Evolutionary conservation across 2,329 filamentous ascomycete genomes (phyloP).

Genomic region (Cladophialophora psammophila): DNA sequence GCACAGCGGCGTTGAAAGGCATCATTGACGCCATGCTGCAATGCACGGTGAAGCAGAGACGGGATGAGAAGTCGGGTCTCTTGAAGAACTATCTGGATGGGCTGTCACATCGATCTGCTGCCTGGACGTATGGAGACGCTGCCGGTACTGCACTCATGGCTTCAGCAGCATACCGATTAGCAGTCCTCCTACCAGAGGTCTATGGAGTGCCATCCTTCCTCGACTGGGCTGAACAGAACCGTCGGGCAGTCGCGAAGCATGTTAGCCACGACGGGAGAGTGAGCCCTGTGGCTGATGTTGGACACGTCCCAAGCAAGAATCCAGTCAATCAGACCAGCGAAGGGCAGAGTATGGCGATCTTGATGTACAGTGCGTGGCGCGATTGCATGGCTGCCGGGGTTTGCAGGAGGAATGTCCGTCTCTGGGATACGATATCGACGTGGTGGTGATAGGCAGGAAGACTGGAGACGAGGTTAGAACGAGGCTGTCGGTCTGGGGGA

Average conservation of each 20-base stretch:
- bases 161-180: constrained; percentile 56
- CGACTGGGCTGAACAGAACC: constrained; percentile 54
- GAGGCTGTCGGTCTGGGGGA: background rate
- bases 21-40: constrained; percentile 50
- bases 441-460: background rate
- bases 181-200: constrained; percentile 48
- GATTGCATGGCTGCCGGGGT: constrained; percentile 22
- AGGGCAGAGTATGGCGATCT: constrained; percentile 35
- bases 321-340: constrained; percentile 30
- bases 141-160: constrained; percentile 58
- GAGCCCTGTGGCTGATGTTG: constrained; percentile 31
- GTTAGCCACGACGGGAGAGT: constrained; percentile 42
- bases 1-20: constrained; percentile 43
- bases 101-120: constrained; percentile 15
- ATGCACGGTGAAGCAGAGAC: constrained; percentile 42
- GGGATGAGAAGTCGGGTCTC: constrained; percentile 39
- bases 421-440: constrained; percentile 4
- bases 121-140: constrained; percentile 56
- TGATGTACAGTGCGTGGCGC: constrained; percentile 35
- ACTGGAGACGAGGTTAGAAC: background rate
- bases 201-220: constrained; percentile 49
- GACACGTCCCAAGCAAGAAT: constrained; percentile 25
- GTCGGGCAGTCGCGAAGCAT: constrained; percentile 46
- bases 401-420: constrained; percentile 5
- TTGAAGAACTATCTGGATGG: constrained; percentile 59